phyloP scores from a whole-genome alignment of 1,139 yeast species.

The Sugiyamaella castrensis region DNA sequence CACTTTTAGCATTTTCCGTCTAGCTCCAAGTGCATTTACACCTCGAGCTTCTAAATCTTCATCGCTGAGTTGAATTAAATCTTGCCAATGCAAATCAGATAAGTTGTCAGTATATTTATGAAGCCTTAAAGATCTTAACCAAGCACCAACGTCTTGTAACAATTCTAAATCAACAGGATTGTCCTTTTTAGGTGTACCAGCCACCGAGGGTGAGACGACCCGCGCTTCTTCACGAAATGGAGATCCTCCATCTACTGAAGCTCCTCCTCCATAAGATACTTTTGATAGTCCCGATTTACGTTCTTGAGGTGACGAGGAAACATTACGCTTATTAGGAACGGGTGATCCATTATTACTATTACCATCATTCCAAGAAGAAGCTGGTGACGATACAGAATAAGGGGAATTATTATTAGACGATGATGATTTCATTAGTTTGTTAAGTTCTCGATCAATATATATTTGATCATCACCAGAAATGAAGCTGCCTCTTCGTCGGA shows the following conservation, averaged over 20 bases:
- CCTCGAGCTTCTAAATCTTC: slow-evolving; percentile 71
- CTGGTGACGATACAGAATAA: slow-evolving; percentile 14
- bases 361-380: slow-evolving; percentile 14
- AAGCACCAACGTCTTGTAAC: slow-evolving; percentile 78
- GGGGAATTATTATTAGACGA: slow-evolving; percentile 4
- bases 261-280: slow-evolving; percentile 15
- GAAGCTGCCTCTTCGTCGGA: slow-evolving; percentile 27
- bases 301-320: slow-evolving; percentile 18
- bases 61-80: slow-evolving; percentile 69
- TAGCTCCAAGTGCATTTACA: slow-evolving; percentile 90
- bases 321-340: slow-evolving; percentile 2
- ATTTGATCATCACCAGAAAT: slow-evolving; percentile 24
- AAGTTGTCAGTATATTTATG: slow-evolving; percentile 91
- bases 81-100: slow-evolving; percentile 73
- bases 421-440: slow-evolving; percentile 19
- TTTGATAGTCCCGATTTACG: slow-evolving; percentile 18
- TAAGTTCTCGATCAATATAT: slow-evolving; percentile 23
- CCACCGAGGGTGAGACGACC: slow-evolving; percentile 13
- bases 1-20: slow-evolving; percentile 87
- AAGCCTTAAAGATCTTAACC: slow-evolving; percentile 84
- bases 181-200: slow-evolving; percentile 53
- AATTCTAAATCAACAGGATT: slow-evolving; percentile 52
- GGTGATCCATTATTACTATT: slow-evolving; percentile 2
- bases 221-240: slow-evolving; percentile 13
- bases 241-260: slow-evolving; percentile 1